phyloP scores from a whole-genome alignment of 345 rosid genomes.

The Lumnitzera racemosa region DNA sequence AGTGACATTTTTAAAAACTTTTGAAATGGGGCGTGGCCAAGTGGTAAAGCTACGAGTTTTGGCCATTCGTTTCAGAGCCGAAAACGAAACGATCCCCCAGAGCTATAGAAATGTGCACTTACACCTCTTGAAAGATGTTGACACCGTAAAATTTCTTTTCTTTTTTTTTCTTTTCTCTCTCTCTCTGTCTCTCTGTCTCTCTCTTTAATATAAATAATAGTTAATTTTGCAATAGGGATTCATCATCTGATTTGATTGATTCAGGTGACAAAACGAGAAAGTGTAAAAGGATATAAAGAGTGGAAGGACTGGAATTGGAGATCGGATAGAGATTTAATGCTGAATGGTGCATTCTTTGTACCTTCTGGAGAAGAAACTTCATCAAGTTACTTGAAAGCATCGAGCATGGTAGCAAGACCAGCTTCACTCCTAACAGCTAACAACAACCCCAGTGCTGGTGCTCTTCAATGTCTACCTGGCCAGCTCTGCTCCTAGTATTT shows the following conservation, averaged over 20 bases:
- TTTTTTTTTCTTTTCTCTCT: too few species aligned
- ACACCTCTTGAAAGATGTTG: too few species aligned
- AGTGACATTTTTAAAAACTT: too few species aligned
- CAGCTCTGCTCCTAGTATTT: constrained; percentile 31
- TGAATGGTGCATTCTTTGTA: constrained; percentile 56
- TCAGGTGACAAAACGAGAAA: constrained; percentile 60
- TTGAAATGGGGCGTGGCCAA: too few species aligned
- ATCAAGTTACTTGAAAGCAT: constrained; percentile 41
- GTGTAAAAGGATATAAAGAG: constrained; percentile 12
- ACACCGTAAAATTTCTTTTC: too few species aligned
- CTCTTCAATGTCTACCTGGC: constrained; percentile 36
- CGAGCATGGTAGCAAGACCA: constrained; percentile 63
- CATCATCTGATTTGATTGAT: neutral
- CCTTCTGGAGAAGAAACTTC: constrained; percentile 46
- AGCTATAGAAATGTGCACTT: too few species aligned
- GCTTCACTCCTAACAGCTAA: constrained; percentile 31
- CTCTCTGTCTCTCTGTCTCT: too few species aligned
- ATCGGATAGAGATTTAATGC: constrained; percentile 54
- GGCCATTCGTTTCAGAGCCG: too few species aligned
- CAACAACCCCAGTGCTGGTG: constrained; percentile 34
- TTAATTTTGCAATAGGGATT: too few species aligned
- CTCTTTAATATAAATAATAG: too few species aligned
- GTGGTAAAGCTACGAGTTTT: too few species aligned
- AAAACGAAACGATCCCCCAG: too few species aligned
- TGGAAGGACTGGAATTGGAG: constrained; percentile 73